These are phyloP conservation scores for Hemisphaericaspora subhashii DNA, from an alignment of 1,139 yeast genomes.

Conservation along the genomic window DNA sequence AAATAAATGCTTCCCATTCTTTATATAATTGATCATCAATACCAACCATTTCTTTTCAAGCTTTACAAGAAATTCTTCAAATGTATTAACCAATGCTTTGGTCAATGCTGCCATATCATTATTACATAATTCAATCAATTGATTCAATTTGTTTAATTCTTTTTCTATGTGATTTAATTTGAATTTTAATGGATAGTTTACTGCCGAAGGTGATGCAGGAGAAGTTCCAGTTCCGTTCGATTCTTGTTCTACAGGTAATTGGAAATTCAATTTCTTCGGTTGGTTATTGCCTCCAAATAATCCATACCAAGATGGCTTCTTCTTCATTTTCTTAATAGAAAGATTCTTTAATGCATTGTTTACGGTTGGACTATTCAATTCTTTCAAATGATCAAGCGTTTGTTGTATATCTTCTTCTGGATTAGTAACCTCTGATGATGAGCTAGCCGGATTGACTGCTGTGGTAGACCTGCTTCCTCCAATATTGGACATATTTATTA, in stretches of 20 bases:
- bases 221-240: slow-evolving; percentile 1
- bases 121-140: slow-evolving; percentile 39
- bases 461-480: no score
- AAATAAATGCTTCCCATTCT: slow-evolving; percentile 39
- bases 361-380: slow-evolving; percentile 44
- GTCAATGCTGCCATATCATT: slow-evolving; percentile 39
- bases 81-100: slow-evolving; percentile 29
- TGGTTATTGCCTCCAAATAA: slow-evolving; percentile 43
- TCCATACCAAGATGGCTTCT: slow-evolving; percentile 48
- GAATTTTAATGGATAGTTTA: slow-evolving; percentile 23
- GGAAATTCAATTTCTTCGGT: slow-evolving; percentile 15
- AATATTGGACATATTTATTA: slow-evolving; percentile 25
- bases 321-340: slow-evolving; percentile 25
- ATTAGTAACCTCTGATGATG: not conserved
- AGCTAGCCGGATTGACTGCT: no score
- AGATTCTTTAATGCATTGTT: slow-evolving; percentile 34
- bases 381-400: slow-evolving; percentile 29
- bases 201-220: no score
- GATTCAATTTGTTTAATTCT: slow-evolving; percentile 44
- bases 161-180: slow-evolving; percentile 39
- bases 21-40: slow-evolving; percentile 39
- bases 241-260: slow-evolving; percentile 11
- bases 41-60: slow-evolving; percentile 44
- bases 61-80: slow-evolving; percentile 30
- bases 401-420: slow-evolving; percentile 11